Evolutionary conservation across 31 red algal species (phyloP), one percentile per base, ranked within the genome.

Genomic region (Endocladia muricata): DNA sequence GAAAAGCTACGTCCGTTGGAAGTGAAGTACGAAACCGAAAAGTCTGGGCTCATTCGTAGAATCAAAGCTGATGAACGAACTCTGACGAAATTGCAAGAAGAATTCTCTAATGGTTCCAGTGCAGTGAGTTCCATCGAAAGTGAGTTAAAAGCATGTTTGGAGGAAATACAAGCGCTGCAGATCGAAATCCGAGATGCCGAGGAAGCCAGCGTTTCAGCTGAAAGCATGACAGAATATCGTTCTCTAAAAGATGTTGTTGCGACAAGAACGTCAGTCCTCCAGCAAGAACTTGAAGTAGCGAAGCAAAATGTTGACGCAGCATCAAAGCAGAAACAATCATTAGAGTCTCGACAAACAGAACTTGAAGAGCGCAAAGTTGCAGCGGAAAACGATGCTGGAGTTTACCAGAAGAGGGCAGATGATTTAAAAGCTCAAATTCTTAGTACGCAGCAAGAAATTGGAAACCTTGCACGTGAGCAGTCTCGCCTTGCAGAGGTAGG

Each of bases 141-240:
- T 19, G 57, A 77, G 43, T 61, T 83, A 4, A 63, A 52, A 7
- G 49, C 81, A 56, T 79, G 70, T 29, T 83, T 32, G 8, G 76
- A 74, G 29, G 82, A 83, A 29, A 74, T 94, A 23, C 37, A 37
- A 9, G 55, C 38, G 21, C 44, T 89, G 52, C 70, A 94, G 73
- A 59, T 29, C 25, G 84, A 85, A 19, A 78, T 94, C 29, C 55
- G 38, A 34, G 85, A 82, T 41, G 85, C 83, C 23, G 85, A 88
- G 62, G 78, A 85, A 48, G 74, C 91, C 41, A 74, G 74, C 49
- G 79, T 89, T 22, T 68, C 63, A 29, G 56, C 84, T 15, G 74
- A 81, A 42, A 86, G 76, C 56, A 74, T 86, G 63, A 78, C 76
- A 48, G 93, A 96, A 55, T 89, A 96, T 41, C 47, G 75, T 42